Percentiles rank a stretch among this genome's conserved stretches.
These are phyloP conservation scores for Rhizophagus clarus DNA, from an alignment of 192 early-diverging fungal genomes.

Conservation along the genomic window DNA sequence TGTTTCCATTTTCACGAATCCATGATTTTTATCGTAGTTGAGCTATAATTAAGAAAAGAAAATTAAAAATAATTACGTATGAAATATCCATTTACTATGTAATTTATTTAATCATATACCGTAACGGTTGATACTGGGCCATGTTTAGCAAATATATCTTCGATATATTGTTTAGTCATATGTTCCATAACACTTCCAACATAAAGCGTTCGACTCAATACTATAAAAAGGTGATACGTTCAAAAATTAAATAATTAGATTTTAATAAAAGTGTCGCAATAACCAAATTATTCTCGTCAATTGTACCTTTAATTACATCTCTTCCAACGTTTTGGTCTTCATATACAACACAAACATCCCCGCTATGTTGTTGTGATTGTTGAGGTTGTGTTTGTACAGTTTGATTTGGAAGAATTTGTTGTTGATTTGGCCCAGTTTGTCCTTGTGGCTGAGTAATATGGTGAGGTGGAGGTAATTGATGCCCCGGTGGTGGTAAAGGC, in stretches of 20 bases:
- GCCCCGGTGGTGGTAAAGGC: not conserved
- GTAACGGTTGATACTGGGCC: conserved; percentile 43
- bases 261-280: too few relatives aligned
- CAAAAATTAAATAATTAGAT: too few relatives aligned
- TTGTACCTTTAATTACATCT: conserved; percentile 29
- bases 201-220: conserved; percentile 46
- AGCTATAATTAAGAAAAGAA: conserved; percentile 18
- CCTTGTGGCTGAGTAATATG: not conserved
- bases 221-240: conserved; percentile 22
- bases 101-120: not conserved
- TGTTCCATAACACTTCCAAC: conserved; percentile 42
- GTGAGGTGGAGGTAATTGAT: conserved; percentile 6
- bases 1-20: conserved; percentile 48
- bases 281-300: too few relatives aligned
- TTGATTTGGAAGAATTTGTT: not conserved
- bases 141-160: conserved; percentile 39
- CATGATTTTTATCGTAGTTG: conserved; percentile 47
- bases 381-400: not conserved
- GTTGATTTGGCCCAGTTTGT: not conserved
- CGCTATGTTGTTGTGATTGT: not conserved
- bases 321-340: conserved; percentile 19
- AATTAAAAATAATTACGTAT: not conserved
- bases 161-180: conserved; percentile 35
- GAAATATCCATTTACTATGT: not conserved
- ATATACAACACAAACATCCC: conserved; percentile 16